phyloP scores from a whole-genome alignment of 768 basidiomycete genomes.

The Tremella fuciformis region DNA sequence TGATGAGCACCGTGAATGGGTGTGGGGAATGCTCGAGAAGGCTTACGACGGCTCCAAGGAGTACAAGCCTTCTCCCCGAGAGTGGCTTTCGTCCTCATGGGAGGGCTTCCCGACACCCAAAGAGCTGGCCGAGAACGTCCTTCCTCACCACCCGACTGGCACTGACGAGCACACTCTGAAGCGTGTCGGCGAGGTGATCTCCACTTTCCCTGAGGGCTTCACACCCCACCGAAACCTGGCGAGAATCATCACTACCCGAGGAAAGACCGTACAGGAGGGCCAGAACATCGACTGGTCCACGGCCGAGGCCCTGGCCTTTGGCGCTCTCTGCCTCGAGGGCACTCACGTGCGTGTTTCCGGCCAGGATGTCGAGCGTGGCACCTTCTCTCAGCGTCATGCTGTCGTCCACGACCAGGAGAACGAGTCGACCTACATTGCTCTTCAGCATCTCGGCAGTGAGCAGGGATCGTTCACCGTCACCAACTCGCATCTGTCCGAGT shows the following conservation, averaged over 20 bases:
- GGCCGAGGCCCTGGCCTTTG: slow-evolving; percentile 95
- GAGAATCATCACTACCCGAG: slow-evolving; percentile 81
- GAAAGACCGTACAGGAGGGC: slow-evolving; percentile 88
- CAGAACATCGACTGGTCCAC: slow-evolving; percentile 95
- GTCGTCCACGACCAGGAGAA: slow-evolving; percentile 93
- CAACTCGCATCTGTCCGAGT: slow-evolving; percentile 97
- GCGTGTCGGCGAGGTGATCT: slow-evolving; percentile 81
- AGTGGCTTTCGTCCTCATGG: slow-evolving; percentile 98
- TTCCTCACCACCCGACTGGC: slow-evolving; percentile 88
- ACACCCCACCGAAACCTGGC: slow-evolving; percentile 86
- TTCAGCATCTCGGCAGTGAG: slow-evolving; percentile 79
- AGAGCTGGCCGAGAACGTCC: slow-evolving; percentile 83
- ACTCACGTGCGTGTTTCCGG: slow-evolving; percentile 93
- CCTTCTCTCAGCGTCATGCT: slow-evolving; percentile 97
- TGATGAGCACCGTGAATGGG: slow-evolving; percentile 98
- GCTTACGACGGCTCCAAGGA: slow-evolving; percentile 91
- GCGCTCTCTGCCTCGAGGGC: slow-evolving; percentile 85
- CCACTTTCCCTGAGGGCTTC: slow-evolving; percentile 79
- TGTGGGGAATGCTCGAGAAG: slow-evolving; percentile 98
- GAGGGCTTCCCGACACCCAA: slow-evolving; percentile 97
- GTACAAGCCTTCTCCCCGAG: slow-evolving; percentile 88
- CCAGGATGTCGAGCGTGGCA: slow-evolving; percentile 97
- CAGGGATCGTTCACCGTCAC: slow-evolving; percentile 93
- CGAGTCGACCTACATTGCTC: slow-evolving; percentile 81
- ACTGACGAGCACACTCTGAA: slow-evolving; percentile 70